These are phyloP conservation scores for Tuber melanosporum DNA, from an alignment of 495 filamentous ascomycete species.

Conservation along the genomic window DNA sequence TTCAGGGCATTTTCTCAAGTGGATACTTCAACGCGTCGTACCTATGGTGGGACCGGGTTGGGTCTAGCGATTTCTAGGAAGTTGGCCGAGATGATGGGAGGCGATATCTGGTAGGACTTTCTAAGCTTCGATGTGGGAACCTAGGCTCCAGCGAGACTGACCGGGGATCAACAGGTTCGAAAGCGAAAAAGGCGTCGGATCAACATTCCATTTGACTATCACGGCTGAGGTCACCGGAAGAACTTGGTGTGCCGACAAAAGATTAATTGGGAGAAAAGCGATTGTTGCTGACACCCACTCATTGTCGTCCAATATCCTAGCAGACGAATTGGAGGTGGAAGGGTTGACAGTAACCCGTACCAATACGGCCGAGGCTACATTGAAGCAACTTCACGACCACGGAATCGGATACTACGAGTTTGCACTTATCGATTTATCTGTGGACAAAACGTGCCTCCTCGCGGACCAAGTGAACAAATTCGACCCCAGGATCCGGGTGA, in stretches of 20 bases:
- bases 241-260: slow-evolving; percentile 32
- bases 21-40: slow-evolving; percentile 40
- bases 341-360: slow-evolving; percentile 32
- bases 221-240: slow-evolving; percentile 30
- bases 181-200: slow-evolving; percentile 38
- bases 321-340: slow-evolving; percentile 40
- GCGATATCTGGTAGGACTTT: slow-evolving; percentile 37
- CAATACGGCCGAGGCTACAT: slow-evolving; percentile 19
- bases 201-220: slow-evolving; percentile 39
- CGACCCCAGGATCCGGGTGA: slow-evolving; percentile 33
- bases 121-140: not conserved
- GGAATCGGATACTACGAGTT: slow-evolving; percentile 34
- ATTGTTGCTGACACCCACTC: slow-evolving; percentile 39
- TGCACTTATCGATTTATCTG: slow-evolving; percentile 38
- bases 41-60: slow-evolving; percentile 39
- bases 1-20: slow-evolving; percentile 42
- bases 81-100: slow-evolving; percentile 42
- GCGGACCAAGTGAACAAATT: slow-evolving; percentile 35
- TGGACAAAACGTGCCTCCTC: slow-evolving; percentile 36
- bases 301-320: slow-evolving; percentile 41
- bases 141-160: slow-evolving; percentile 7
- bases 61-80: slow-evolving; percentile 41
- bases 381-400: slow-evolving; percentile 19
- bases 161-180: slow-evolving; percentile 33
- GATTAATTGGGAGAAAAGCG: slow-evolving; percentile 32